These are phyloP conservation scores for Kwoniella pini DNA, from an alignment of 768 basidiomycete species.

Conservation along the genomic window DNA sequence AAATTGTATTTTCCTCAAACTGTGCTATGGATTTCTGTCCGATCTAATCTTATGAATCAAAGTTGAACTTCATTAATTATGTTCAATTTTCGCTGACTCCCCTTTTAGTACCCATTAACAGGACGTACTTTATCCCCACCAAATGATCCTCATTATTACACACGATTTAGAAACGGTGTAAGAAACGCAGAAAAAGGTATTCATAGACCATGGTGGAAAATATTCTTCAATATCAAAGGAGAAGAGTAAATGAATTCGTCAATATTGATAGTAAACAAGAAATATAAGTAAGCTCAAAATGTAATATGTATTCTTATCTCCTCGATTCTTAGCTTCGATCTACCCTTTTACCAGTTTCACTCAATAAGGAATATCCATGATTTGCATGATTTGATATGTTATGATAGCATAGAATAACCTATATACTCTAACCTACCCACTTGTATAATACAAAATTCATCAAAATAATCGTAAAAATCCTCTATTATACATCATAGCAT, in stretches of 20 bases:
- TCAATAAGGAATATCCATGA: too few relatives aligned
- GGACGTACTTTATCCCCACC: conserved; percentile 36
- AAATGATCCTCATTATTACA: conserved; percentile 49
- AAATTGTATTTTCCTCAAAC: background rate
- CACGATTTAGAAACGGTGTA: conserved; percentile 47
- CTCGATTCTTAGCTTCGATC: too few relatives aligned
- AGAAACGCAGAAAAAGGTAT: conserved; percentile 41
- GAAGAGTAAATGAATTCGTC: conserved; percentile 37
- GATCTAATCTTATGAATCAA: background rate
- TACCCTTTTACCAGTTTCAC: too few relatives aligned
- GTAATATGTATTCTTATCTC: too few relatives aligned
- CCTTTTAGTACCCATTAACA: conserved; percentile 43
- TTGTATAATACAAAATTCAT: too few relatives aligned
- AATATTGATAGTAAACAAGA: too few relatives aligned
- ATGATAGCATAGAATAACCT: too few relatives aligned
- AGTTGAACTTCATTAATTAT: background rate
- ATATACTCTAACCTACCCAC: too few relatives aligned
- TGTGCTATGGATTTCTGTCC: background rate
- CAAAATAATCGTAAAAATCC: too few relatives aligned
- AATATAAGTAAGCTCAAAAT: too few relatives aligned
- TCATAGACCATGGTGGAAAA: conserved; percentile 49
- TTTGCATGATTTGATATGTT: too few relatives aligned
- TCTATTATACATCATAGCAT: too few relatives aligned
- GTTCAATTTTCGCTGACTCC: background rate
- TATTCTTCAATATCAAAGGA: conserved; percentile 52